Evolutionary conservation across 2,329 filamentous ascomycete species (phyloP), one percentile per base, ranked within the genome.

Genomic region (Endothia cerciana): DNA sequence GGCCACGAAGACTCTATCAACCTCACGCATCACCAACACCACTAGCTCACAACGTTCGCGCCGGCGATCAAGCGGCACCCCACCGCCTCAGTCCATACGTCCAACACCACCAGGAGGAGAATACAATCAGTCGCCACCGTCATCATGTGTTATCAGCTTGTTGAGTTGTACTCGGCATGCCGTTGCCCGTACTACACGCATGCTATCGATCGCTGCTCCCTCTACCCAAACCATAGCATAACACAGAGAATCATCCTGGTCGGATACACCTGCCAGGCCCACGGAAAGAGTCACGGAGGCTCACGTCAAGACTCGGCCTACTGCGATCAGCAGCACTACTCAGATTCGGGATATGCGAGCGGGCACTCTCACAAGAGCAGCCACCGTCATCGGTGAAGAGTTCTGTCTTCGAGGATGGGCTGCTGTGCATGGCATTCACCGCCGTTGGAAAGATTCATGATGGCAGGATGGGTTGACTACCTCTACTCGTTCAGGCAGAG

Each of bases 161-260:
- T 94, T 72, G 93, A 97, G 78, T 85, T 92, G 66, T 97, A 93
- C 82, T 89, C 93, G 64, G 91, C 90, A 64, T 97, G 93, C 84
- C 87, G 89, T 70, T 97, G 93, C 79, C 84, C 94, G 72, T 96
- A 97, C 83, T 92, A 94, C 82, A 85, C 90, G 74, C 94, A 97
- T 77, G 89, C 91, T 58, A 85, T 97, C 72, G 93, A 97, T 74
- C 90, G 91, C 68, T 97, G 93, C 76, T 83, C 88, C 59, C 83
- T 87, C 43, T 92, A 93, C 75, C 86, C 87, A 60, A 90, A 90
- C 57, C 93, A 97, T 74, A 72, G 73, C 56, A 81, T 94, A 65
- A 87, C 92, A 71, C 89, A 91, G 73, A 89, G 90, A 75, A 91
- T 87, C 7, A 91, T 97, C 61, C 82, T 92, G 25, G 93, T 97